Percentiles rank a stretch among this genome's conserved stretches.
Evolutionary conservation across 805 yeast genomes (phyloP).

Genomic region (Pichia membranifaciens): DNA sequence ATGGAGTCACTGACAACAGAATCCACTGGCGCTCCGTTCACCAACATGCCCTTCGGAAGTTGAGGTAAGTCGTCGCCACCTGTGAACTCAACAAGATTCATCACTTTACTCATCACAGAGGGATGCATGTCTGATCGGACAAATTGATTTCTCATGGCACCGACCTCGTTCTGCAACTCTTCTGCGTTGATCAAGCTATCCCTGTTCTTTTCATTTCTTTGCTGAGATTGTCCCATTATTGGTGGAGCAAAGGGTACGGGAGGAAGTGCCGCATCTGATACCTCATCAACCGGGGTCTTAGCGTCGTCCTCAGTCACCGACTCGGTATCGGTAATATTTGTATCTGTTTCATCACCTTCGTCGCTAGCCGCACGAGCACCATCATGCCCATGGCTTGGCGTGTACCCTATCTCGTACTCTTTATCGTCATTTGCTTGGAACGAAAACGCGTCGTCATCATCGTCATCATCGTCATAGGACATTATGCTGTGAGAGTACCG

Average conservation of each 20-base stretch:
- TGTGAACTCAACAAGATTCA: constrained; percentile 12
- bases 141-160: constrained; percentile 20
- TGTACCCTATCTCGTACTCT: constrained; percentile 14
- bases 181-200: constrained; percentile 3
- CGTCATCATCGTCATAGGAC: constrained; percentile 13
- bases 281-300: background rate
- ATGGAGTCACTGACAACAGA: background rate
- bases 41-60: background rate
- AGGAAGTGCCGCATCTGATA: too few relatives aligned
- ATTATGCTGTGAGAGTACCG: constrained; percentile 13
- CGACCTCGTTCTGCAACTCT: constrained; percentile 11
- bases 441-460: constrained; percentile 18
- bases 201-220: background rate
- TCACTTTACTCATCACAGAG: constrained; percentile 5
- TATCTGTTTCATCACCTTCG: background rate
- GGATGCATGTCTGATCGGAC: constrained; percentile 16
- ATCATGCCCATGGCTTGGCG: background rate
- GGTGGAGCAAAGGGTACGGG: background rate
- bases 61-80: constrained; percentile 17
- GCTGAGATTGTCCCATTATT: background rate
- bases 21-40: background rate
- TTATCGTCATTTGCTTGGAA: constrained; percentile 22
- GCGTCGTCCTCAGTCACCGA: background rate
- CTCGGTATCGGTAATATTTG: constrained; percentile 7
- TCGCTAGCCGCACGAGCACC: background rate